Conservation (phyloP, 148 eudicot genomes). For the Gaultheria prostrata region DNA sequence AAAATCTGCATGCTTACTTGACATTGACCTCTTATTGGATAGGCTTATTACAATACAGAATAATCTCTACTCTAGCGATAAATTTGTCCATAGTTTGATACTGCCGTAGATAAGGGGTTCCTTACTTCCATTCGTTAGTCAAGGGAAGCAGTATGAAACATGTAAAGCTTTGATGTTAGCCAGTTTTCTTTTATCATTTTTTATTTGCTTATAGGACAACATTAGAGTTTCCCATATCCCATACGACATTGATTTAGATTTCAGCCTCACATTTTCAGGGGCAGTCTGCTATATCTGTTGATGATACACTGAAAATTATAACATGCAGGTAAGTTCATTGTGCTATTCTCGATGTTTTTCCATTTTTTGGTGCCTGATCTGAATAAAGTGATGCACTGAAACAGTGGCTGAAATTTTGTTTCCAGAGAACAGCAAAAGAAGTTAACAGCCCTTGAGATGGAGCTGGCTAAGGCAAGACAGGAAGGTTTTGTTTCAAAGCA, state of each 20-base stretch:
- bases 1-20: background rate
- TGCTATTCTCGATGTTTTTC: background rate
- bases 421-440: conserved; percentile 77
- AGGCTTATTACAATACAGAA: background rate
- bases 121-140: background rate
- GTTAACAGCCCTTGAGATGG: conserved; percentile 71
- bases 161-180: background rate
- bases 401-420: conserved; percentile 18
- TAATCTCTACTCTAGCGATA: background rate
- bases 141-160: background rate
- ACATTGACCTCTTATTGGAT: background rate
- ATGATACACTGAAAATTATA: conserved; percentile 72
- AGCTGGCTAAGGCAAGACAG: conserved; percentile 68
- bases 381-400: background rate
- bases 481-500: conserved; percentile 59
- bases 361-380: background rate
- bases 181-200: background rate
- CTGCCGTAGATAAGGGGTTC: background rate
- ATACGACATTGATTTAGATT: background rate
- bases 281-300: conserved; percentile 68
- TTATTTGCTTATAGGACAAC: background rate
- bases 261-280: conserved; percentile 47
- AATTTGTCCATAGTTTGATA: background rate
- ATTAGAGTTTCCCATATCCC: background rate
- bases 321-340: conserved; percentile 57